phyloP scores from a whole-genome alignment of 495 filamentous ascomycete genomes.

The Delitschia confertaspora region DNA sequence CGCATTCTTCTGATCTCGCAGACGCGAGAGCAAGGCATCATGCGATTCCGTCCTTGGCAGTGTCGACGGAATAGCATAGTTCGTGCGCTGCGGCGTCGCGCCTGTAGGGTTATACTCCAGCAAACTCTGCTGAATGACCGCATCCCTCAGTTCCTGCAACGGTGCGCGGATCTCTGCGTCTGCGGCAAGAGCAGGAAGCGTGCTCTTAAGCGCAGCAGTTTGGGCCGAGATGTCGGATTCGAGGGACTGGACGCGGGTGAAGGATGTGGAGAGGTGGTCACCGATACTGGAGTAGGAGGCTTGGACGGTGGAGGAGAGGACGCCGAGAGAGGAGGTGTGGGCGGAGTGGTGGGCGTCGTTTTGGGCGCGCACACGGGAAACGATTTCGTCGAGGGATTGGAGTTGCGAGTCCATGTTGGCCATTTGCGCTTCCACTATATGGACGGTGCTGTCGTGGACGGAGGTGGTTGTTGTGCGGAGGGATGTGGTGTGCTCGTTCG shows the following conservation, averaged over 20 bases:
- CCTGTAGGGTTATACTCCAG: conserved; percentile 78
- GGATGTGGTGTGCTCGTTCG: conserved; percentile 67
- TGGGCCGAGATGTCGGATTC: conserved; percentile 53
- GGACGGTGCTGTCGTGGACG: conserved; percentile 84
- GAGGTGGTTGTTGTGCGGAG: conserved; percentile 75
- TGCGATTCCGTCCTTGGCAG: conserved; percentile 71
- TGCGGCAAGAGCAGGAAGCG: conserved; percentile 49
- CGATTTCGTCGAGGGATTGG: conserved; percentile 80
- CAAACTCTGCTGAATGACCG: conserved; percentile 52
- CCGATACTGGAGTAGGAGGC: conserved; percentile 62
- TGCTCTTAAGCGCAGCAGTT: conserved; percentile 43
- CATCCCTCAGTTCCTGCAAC: conserved; percentile 56
- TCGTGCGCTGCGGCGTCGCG: conserved; percentile 67
- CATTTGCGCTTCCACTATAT: conserved; percentile 84
- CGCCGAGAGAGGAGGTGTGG: conserved; percentile 52
- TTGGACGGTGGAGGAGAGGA: conserved; percentile 54
- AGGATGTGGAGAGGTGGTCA: conserved; percentile 53
- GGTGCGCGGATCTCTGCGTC: conserved; percentile 51
- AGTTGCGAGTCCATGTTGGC: conserved; percentile 78
- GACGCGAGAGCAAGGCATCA: conserved; percentile 53
- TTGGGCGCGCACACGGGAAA: conserved; percentile 70
- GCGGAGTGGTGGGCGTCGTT: conserved; percentile 66
- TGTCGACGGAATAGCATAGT: conserved; percentile 64
- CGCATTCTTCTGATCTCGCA: conserved; percentile 33
- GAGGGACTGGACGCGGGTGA: conserved; percentile 52